Evolutionary conservation across 2,329 filamentous ascomycete species (phyloP), one percentile per base, ranked within the genome.

Genomic region (Chlorencoelia australis): DNA sequence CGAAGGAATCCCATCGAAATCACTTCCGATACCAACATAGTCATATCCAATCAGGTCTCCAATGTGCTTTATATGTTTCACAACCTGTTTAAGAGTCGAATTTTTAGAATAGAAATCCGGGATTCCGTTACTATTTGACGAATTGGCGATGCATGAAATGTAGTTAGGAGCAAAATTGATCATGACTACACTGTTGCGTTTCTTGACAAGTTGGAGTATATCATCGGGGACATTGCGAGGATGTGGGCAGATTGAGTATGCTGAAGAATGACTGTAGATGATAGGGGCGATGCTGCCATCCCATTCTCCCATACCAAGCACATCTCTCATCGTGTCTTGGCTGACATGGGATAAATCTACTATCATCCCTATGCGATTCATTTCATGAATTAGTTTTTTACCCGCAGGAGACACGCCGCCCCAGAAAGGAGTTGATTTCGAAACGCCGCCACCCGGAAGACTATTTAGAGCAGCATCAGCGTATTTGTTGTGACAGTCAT

Each of bases 351-450:
- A 72, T 22, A 95, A 68, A 55, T 95, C 89, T 26, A 96, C 82
- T n/a, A 95, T 76, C 79, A 95, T 87, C 17, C 89, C 89, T 2
- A 95, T 66, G 3, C 89, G 74, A 57, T 95, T 96, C 88, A 96
- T 95, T 64, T 96, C 89, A 22, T 67, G 67, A 29, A 96, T 67
- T 1, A 95, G 62, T 9, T 67, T 56, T 34, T 73, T 71, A 4
- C 89, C 89, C 1, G 69, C 68, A 1, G 69, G 64, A 41, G 81
- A 89, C 2, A 96, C 67, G 2, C 89, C 89, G 35, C 70, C 64
- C 73, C 79, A 83, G 38, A 71, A 63, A 0, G 81, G 73, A 35
- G 70, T 64, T 60, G 47, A 62, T 54, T 50, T 40, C 10, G 37
- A 36, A 7, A 48, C 29, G 2, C 36, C 41, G 11, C 44, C 47